Conservation (phyloP, 129 eudicot genomes). For the Ambrosia trifida region DNA sequence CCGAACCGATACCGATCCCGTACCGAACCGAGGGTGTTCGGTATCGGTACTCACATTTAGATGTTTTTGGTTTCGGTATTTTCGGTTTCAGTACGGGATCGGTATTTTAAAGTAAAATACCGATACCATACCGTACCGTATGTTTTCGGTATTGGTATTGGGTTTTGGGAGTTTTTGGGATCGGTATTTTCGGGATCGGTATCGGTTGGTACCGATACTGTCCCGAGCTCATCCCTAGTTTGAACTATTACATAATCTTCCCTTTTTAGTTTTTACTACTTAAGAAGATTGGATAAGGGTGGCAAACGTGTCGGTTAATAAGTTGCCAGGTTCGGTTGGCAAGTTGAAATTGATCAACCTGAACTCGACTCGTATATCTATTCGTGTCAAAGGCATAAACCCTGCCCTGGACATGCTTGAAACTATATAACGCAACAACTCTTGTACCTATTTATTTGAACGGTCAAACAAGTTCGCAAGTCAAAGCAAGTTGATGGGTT, state of each 20-base stretch:
- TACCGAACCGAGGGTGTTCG: no score
- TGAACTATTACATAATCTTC: neutral
- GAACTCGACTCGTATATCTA: neutral
- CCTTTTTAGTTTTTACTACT: neutral
- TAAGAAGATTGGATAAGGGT: neutral
- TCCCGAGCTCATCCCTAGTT: no score
- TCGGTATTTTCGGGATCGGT: no score
- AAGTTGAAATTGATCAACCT: neutral
- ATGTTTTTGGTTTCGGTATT: no score
- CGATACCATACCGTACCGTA: no score
- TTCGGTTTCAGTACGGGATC: no score
- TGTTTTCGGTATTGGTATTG: no score
- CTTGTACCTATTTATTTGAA: neutral
- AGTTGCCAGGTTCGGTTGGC: neutral
- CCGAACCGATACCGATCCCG: no score
- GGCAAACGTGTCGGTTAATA: neutral
- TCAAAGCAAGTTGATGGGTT: neutral
- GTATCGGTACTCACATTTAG: no score
- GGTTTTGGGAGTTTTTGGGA: no score
- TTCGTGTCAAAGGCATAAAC: neutral
- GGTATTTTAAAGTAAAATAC: no score
- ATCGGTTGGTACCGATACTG: no score
- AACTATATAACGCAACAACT: neutral
- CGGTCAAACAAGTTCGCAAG: neutral
- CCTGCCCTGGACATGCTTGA: neutral